These are phyloP conservation scores for Pugionium cornutum DNA, from an alignment of 345 rosid genomes.

Conservation along the genomic window DNA sequence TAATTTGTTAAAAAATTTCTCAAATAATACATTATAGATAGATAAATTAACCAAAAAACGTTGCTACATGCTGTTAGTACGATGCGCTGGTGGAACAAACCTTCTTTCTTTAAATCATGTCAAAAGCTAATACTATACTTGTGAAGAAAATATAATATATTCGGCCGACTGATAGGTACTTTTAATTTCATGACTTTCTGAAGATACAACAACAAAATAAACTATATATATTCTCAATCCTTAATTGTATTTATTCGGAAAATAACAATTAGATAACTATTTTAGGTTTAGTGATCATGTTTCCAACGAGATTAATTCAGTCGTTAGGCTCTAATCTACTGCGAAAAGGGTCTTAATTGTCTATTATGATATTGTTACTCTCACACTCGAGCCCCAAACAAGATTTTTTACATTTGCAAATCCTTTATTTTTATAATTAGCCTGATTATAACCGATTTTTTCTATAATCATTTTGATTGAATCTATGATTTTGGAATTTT, in stretches of 20 bases:
- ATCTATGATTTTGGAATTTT: not conserved
- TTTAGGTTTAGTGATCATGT: constrained; percentile 16
- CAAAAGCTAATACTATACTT: constrained; percentile 3
- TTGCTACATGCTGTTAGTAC: constrained; percentile 10
- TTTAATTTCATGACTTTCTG: constrained; percentile 1
- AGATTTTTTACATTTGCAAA: not conserved
- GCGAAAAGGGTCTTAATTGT: not conserved
- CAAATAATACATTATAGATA: no score
- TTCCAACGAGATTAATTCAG: constrained; percentile 8
- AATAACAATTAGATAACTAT: not conserved
- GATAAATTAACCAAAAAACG: not conserved
- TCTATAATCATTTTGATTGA: not conserved
- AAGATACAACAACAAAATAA: not conserved
- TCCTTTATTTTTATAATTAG: no score
- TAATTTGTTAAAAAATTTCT: no score
- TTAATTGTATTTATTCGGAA: no score
- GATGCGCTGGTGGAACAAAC: constrained; percentile 11
- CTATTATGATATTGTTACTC: not conserved
- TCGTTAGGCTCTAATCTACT: not conserved
- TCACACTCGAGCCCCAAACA: not conserved
- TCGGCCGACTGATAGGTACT: constrained; percentile 23
- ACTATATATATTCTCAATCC: constrained; percentile 6
- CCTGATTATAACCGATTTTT: no score
- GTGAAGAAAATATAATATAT: constrained; percentile 1
- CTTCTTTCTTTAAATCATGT: not conserved